Evolutionary conservation across 2,329 filamentous ascomycete genomes (phyloP), one percentile per base, ranked within the genome.

Genomic region (Neopestalotiopsis sp.): DNA sequence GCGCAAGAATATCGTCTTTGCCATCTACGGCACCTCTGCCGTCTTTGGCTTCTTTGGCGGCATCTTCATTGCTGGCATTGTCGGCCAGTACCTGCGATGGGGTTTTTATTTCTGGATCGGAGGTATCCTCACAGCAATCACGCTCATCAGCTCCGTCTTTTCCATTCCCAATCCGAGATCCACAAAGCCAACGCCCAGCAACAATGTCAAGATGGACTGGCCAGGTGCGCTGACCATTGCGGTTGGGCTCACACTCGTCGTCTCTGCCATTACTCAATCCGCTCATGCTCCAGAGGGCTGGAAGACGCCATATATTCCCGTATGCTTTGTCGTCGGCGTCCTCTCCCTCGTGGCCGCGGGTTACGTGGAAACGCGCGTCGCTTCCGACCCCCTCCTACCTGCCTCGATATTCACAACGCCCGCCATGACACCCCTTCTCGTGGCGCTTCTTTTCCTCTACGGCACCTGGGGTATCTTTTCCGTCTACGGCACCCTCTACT

Each of bases 231-330:
- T 79, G 2, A 86, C 90, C 14, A 90, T 91, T 14, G 84, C 92
- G 0, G 84, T 86, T 0, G 92, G 90, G 0, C 79, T 94, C 14
- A 84, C 92, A 1, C 83, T 95, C 32, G 83, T 93, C 71, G 90
- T 94, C 0, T 95, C 91, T 74, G 91, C 92, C 0, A 87, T 96
- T 65, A 94, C 92, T 0, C 90, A 93, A 63, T 90, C 90, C 6
- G 87, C 89, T 0, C 89, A 93, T 76, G 91, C 91, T 0, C 87
- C 90, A 0, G 76, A 89, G 3, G 88, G 90, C 1, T 95, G 92
- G 92, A 82, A 79, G 17, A 93, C 91, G 0, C 90, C 91, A 1
- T 93, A 94, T 72, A 90, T 95, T 49, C 87, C 88, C 58, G 81
- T 90, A 7, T 88, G 89, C 0, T 87, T 95, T 61, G 80, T 90